Percentiles rank a stretch among this genome's conserved stretches.
phyloP scores from a whole-genome alignment of 192 early-diverging fungal genomes.

The Coemansia nantahalensis region DNA sequence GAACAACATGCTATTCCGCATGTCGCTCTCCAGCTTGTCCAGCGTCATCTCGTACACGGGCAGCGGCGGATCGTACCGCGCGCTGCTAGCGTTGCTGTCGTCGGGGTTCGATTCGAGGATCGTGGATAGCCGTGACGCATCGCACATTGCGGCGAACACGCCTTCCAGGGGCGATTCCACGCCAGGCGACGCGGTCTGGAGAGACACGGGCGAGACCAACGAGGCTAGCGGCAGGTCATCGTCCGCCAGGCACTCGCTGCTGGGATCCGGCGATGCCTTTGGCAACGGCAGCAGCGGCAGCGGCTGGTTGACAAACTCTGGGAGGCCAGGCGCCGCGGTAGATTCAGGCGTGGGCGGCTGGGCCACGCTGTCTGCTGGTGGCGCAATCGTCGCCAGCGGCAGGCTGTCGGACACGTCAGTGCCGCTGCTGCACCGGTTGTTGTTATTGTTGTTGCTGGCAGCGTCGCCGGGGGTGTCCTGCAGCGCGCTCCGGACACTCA shows the following conservation, averaged over 20 bases:
- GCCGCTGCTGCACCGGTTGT: conserved; percentile 4
- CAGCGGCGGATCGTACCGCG: conserved; percentile 8
- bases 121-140: conserved; percentile 33
- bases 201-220: conserved; percentile 33
- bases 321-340: no score
- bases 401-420: background rate
- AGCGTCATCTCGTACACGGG: conserved; percentile 45
- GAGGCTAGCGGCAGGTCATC: conserved; percentile 4
- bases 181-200: conserved; percentile 8
- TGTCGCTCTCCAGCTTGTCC: conserved; percentile 49
- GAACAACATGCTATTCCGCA: conserved; percentile 32
- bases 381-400: conserved; percentile 29
- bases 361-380: no score
- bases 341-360: no score
- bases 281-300: no score
- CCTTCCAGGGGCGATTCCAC: background rate
- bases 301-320: no score
- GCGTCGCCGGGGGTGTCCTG: background rate
- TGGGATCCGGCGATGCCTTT: no score
- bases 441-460: conserved; percentile 1
- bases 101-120: conserved; percentile 32
- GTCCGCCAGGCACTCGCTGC: conserved; percentile 1
- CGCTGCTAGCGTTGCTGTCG: conserved; percentile 4
- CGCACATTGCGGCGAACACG: no score
- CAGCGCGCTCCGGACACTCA: no score